A percentile compares a stretch with the other conserved stretches of the same genome.
Evolutionary conservation across 1,284 basidiomycete species (phyloP).

Genomic region (Paramarasmius palmivorus): DNA sequence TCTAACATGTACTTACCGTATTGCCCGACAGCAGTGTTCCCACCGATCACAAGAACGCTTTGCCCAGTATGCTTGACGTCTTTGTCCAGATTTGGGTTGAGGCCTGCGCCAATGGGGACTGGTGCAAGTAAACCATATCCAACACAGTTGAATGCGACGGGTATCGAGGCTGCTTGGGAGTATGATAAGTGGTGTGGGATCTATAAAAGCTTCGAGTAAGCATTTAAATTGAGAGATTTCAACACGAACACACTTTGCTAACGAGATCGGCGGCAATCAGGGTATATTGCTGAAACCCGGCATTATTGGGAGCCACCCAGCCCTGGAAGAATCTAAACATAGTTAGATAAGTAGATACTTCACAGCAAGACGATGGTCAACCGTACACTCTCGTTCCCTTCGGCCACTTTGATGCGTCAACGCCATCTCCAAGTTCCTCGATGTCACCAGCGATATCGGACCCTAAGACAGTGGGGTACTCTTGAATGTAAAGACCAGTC

Average conservation of each 20-base stretch:
- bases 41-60: slow-evolving; percentile 9
- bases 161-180: slow-evolving; percentile 6
- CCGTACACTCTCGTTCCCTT: slow-evolving; percentile 14
- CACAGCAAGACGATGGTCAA: background rate
- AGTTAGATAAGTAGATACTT: too few species aligned
- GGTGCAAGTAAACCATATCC: slow-evolving; percentile 4
- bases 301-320: background rate
- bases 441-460: slow-evolving; percentile 49
- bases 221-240: too few species aligned
- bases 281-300: slow-evolving; percentile 10
- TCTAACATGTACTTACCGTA: slow-evolving; percentile 14
- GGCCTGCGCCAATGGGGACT: slow-evolving; percentile 4
- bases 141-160: slow-evolving; percentile 3
- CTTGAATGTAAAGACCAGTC: slow-evolving; percentile 20
- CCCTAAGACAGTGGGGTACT: slow-evolving; percentile 40
- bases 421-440: slow-evolving; percentile 37
- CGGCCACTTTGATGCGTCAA: slow-evolving; percentile 15
- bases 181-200: slow-evolving; percentile 7
- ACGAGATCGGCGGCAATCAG: slow-evolving; percentile 6
- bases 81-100: slow-evolving; percentile 10
- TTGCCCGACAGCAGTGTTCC: slow-evolving; percentile 13
- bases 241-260: slow-evolving; percentile 2
- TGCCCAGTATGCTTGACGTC: slow-evolving; percentile 6
- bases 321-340: slow-evolving; percentile 7
- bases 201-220: background rate